Base-by-base conservation (phyloP, 2,329 filamentous ascomycete genomes). In the Gliomastix tumulicola region DNA sequence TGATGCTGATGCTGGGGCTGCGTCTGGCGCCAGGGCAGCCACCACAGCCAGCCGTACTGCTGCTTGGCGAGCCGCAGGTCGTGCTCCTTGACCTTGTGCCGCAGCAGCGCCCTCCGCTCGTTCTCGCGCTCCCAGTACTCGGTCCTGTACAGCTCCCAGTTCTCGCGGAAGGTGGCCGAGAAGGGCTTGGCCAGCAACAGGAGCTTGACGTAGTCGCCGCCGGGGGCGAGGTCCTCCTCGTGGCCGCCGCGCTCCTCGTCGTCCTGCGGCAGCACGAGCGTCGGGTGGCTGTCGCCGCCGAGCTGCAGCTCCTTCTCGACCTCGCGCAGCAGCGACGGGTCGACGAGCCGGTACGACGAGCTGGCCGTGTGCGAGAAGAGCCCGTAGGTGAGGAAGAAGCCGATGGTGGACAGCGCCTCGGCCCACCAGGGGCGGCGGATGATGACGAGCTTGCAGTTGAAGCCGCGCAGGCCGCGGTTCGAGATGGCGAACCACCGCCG, bases 111-210 rank as follows among this genome's bases (percentile, higher is more conserved):
- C 11, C 92, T 79, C 3, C 90, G 81, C 57, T 94, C 88, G 54
- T 98, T 98, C 59, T 98, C 92, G 42, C 82, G 82, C 49, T 96
- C 90, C 92, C 92, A 98, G 62, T 96, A 98, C 42, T 96, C 89
- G 22, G 83, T 81, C 36, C 92, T 76, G 60, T 94, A 98, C 13
- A 90, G 71, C 54, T 98, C 92, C 92, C 92, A 98, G 46, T 95
- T 94, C 57, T 97, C 89, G 16, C 92, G 76, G 53, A 98, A 98
- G 32, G 87, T 88, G 1, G 92, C 83, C 6, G 87, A 94, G 54
- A 98, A 98, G 1, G 89, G 88, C 56, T 98, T 98, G 2, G 92
- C 88, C 10, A 96, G 74, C 7, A 98, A 70, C 15, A 97, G 68
- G 2, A 98, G 73, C 59, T 94, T 92, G 49, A 98, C 82, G 53